phyloP scores from a whole-genome alignment of 2,329 filamentous ascomycete genomes.

The Xylaria sp. region DNA sequence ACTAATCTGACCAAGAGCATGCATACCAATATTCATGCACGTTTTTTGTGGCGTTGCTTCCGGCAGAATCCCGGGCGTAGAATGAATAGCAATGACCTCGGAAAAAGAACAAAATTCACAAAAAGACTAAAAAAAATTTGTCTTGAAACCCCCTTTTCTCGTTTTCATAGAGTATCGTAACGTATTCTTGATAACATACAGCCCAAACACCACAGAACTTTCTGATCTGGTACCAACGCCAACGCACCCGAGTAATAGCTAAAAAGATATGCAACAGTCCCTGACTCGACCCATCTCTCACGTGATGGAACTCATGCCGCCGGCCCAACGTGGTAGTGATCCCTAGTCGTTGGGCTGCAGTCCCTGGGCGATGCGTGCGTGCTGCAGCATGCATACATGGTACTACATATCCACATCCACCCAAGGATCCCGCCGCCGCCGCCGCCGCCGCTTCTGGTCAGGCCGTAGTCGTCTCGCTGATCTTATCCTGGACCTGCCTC shows the following conservation, averaged over 20 bases:
- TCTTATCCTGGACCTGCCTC: slow-evolving; percentile 64
- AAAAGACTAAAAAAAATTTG: neutral
- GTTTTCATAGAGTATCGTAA: neutral
- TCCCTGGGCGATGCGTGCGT: slow-evolving; percentile 24
- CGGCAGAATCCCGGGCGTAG: neutral
- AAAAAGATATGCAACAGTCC: slow-evolving; percentile 21
- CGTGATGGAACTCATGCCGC: slow-evolving; percentile 28
- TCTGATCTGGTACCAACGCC: slow-evolving; percentile 27
- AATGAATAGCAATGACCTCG: slow-evolving; percentile 9
- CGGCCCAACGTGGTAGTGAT: slow-evolving; percentile 25
- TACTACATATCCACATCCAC: neutral
- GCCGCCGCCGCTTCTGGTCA: slow-evolving; percentile 36
- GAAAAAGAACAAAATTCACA: neutral
- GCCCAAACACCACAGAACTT: slow-evolving; percentile 19
- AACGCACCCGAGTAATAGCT: slow-evolving; percentile 23
- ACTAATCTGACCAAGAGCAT: slow-evolving; percentile 5
- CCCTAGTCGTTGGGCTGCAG: slow-evolving; percentile 29
- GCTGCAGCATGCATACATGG: slow-evolving; percentile 25
- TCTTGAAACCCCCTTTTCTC: slow-evolving; percentile 2
- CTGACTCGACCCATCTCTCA: slow-evolving; percentile 24
- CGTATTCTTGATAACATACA: slow-evolving; percentile 17
- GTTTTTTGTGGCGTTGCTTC: slow-evolving; percentile 13
- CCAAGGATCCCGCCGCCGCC: slow-evolving; percentile 17
- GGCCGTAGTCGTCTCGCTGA: slow-evolving; percentile 57
- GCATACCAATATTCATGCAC: neutral